Base-by-base conservation (phyloP, 306 rosid genomes). In the Arachis hypogaea region DNA sequence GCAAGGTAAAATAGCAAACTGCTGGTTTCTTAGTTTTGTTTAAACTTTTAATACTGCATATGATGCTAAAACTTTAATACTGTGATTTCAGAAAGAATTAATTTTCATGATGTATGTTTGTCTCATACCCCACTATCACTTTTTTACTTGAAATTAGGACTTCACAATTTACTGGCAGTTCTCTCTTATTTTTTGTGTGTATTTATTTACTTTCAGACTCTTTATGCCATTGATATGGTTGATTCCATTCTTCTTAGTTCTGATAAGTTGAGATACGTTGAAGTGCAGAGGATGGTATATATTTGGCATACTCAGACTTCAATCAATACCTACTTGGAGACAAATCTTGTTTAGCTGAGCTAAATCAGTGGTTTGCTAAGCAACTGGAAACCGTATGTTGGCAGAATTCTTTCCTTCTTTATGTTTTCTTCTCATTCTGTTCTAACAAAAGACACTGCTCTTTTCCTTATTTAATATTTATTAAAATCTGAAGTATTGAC, bases 361-460 rank as follows among this genome's bases (percentile, higher is more conserved):
- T 94, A 63, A 92, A 92, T 80, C 94, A 92, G 82, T 92, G 99
- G 99, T 94, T 94, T 88, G 73, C 96, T 66, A 92, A 89, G 86
- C 96, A 92, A 71, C 80, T 94, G 82, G 97, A 94, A 84, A 92
- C 95, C 38, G 99, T 94, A 86, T 46, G 92, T 66, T 30, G 68
- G 56, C 69, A 66, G 57, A 55, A 45, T 36, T 5, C 42, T 7
- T 6, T 60, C 51, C 16, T 11, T 63, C 43, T 44, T 40, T 78
- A 50, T 54, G 2, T 14, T 46, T 59, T 36, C 67, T 63, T 76
- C 44, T 58, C 40, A 30, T 55, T 63, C 7, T 64, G 28, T 42
- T 77, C 57, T 4, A 75, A 7, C 51, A 76, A 77, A 59, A 66
- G 42, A 11, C 5, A 6, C 46, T 43, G 7, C 7, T 43, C 7